Base-by-base conservation (phyloP, 2,329 filamentous ascomycete genomes). In the Calonectria pteridis region DNA sequence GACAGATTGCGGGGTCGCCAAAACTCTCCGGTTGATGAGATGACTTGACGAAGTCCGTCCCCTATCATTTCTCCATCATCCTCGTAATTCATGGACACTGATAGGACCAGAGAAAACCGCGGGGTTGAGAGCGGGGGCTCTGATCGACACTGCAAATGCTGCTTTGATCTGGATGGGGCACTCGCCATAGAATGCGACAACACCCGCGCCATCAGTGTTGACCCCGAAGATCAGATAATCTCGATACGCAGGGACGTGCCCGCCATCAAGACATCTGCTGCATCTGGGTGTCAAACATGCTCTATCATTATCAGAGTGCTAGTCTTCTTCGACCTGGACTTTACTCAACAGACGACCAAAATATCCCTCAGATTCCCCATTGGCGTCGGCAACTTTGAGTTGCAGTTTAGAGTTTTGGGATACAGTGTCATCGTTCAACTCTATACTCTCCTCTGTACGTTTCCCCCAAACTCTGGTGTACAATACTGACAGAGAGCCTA, bases 381-480 rank as follows among this genome's bases (percentile, higher is more conserved):
- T 20, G 51, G 43, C 10, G 51, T 29, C 7, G 77, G 77, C 4
- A 77, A 73, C 31, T 71, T 75, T 43, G 77, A 78, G 31, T 59
- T 78, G 62, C 40, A 69, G 1, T 68, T 76, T 14, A 28, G 20
- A 10, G n/a, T 55, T 4, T 18, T 40, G 10, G 50, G 23, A 14
- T 20, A 13, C 5, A 23, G 37, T 4, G 46, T 63, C 2, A 72
- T 69, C 14, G 26, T 74, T 5, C 77, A 78, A 35, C 18, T 78
- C 1, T 78, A 76, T 9, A 74, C 72, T 4, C 40, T 73, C 7
- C 7, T 59, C 7, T 31, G 76, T 77, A 68, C 28, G 68, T 26
- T 6, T 3, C 2, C 7, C 35, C 16, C 23, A 2, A 0, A 10
- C 29, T n/a, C 9, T 23, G 14, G 14, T 1, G 18, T n/a, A 5